Evolutionary conservation across 345 rosid genomes (phyloP).

Genomic region (Durio zibethinus): DNA sequence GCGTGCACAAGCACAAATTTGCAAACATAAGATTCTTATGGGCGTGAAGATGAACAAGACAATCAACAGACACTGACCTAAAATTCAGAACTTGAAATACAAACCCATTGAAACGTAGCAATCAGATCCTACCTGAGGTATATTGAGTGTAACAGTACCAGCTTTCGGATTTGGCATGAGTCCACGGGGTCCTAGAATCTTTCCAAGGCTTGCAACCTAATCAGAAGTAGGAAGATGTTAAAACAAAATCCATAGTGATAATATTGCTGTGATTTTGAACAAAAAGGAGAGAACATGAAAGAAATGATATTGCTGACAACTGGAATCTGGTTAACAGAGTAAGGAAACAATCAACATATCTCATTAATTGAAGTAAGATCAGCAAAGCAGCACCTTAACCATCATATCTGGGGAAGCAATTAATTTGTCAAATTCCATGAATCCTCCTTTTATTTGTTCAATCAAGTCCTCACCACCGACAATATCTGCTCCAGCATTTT

Average conservation of each 20-base stretch:
- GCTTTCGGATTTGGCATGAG: constrained; percentile 99
- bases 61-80: not conserved
- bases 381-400: constrained; percentile 74
- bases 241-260: not conserved
- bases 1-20: not conserved
- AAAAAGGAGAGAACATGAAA: not conserved
- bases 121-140: constrained; percentile 64
- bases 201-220: constrained; percentile 96
- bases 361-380: constrained; percentile 10
- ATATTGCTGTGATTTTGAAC: not conserved
- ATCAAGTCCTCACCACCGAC: constrained; percentile 97
- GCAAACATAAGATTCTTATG: not conserved
- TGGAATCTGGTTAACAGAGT: constrained; percentile 8
- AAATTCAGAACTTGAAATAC: not conserved
- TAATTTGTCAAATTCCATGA: constrained; percentile 93
- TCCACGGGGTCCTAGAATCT: constrained; percentile 96
- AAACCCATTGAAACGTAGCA: not conserved
- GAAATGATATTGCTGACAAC: not conserved
- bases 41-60: constrained; percentile 6
- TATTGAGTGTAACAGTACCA: constrained; percentile 82
- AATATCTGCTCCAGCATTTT: constrained; percentile 96
- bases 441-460: constrained; percentile 86
- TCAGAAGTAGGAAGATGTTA: constrained; percentile 17
- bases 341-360: not conserved
- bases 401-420: constrained; percentile 99